Evolutionary conservation across 176 grass and related monocot genomes (phyloP), one percentile per base, ranked within the genome.

Genomic region (Bromus sterilis): DNA sequence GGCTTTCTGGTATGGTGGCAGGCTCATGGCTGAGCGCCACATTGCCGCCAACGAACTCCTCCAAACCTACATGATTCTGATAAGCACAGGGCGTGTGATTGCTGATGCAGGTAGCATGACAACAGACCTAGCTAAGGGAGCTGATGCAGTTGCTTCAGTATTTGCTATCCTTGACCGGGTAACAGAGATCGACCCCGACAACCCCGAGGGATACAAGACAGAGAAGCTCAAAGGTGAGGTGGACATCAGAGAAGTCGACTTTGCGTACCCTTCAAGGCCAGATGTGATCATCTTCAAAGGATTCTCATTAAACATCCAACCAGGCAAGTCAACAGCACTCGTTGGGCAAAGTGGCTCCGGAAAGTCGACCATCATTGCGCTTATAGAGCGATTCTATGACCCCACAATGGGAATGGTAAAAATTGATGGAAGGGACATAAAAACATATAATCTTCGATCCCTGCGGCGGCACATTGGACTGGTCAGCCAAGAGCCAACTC

Each of bases 21-120:
- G 28, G 68, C 94, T 97, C 43, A 81, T 97, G 23, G 61, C 75
- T 43, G 66, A 88, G 33, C 76, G 69, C 11, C 78, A 84, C 78
- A 97, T 97, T 60, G 84, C 85, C 21, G 14, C 91, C 20, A 86
- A 92, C 80, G 72, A 71, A 25, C 85, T 97, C 51, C 88, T 97
- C 77, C 85, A 90, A 32, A 97, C 91, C 34, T 92, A 92, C 76
- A 90, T 90, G 89, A 87, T 97, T 82, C 89, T 97, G 10, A 77
- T 90, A 69, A 92, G 87, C 85, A 94, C 94, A 56, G 94, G 94
- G 2, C 87, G 89, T 77, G 89, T 97, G n/a, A 94, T 97, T 68
- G 94, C 91, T 15, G 94, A 97, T 71, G 94, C 94, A 32, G 94
- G 89, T 35, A 91, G 87, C 74, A 97, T 97, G 87, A 97, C 94